Percentiles rank a stretch among this genome's conserved stretches.
Conservation (phyloP, 805 yeast species). For the Zygosaccharomyces kombuchaensis region DNA sequence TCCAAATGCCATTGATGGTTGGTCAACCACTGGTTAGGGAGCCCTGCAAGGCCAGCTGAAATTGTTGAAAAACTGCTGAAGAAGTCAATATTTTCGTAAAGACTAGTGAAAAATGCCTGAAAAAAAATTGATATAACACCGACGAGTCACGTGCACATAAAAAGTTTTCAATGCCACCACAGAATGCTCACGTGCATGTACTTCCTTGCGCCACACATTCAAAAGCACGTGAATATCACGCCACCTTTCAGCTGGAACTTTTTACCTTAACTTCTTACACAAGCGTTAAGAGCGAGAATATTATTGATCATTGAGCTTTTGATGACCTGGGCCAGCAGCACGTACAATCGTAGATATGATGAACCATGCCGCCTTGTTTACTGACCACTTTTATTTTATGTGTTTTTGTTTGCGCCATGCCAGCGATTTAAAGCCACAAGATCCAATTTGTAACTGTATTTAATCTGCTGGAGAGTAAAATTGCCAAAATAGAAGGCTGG, state of each 20-base stretch:
- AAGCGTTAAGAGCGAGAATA: no score
- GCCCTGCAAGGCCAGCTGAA: background rate
- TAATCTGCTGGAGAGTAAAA: no score
- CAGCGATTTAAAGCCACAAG: no score
- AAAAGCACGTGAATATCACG: background rate
- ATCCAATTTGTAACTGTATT: no score
- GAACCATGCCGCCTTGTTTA: no score
- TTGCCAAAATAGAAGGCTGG: no score
- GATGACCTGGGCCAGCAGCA: no score
- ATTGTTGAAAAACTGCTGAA: background rate
- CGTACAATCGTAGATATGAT: no score
- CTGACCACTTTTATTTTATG: no score
- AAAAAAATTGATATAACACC: background rate
- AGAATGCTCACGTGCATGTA: background rate
- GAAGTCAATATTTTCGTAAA: background rate
- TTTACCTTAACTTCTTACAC: no score
- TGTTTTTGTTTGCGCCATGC: no score
- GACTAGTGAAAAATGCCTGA: background rate
- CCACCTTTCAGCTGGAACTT: background rate
- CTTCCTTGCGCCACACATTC: background rate
- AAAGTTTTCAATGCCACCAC: background rate
- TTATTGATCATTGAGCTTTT: no score
- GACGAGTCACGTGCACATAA: background rate
- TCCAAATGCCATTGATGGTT: background rate
- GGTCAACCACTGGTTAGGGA: background rate